Evolutionary conservation across 2,329 filamentous ascomycete genomes (phyloP).

Genomic region (Stagonosporopsis vannaccii): DNA sequence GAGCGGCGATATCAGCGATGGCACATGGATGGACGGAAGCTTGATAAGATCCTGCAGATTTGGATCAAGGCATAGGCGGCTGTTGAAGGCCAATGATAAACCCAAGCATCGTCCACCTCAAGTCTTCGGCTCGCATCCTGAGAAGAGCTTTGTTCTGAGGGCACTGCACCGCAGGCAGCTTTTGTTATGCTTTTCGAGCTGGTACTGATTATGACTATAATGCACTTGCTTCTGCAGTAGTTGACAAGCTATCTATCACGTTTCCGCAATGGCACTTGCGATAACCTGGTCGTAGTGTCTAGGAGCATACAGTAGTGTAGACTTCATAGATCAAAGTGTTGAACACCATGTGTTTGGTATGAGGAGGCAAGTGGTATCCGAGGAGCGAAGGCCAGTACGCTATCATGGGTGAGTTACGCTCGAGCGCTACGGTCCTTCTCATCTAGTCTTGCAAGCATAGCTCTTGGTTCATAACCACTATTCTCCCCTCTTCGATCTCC

Average conservation of each 20-base stretch:
- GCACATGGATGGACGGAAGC: not conserved
- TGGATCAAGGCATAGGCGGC: not conserved
- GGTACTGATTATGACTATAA: too few species aligned
- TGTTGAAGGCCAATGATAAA: not conserved
- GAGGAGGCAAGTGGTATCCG: not conserved
- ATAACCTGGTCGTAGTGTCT: not conserved
- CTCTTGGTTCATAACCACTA: too few species aligned
- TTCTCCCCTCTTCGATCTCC: too few species aligned
- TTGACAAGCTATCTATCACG: not conserved
- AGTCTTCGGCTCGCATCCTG: not conserved
- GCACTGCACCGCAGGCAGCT: too few species aligned
- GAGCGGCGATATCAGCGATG: too few species aligned
- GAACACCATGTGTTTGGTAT: too few species aligned
- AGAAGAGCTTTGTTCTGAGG: not conserved
- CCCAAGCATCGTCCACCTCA: not conserved
- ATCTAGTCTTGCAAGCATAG: too few species aligned
- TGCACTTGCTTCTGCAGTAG: not conserved
- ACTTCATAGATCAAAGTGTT: too few species aligned
- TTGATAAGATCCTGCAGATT: not conserved
- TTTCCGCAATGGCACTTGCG: not conserved
- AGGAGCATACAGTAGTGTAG: too few species aligned
- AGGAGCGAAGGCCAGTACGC: not conserved
- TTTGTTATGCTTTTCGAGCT: too few species aligned
- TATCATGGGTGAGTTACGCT: not conserved
- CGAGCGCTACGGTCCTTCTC: not conserved